Evolutionary conservation across 2,329 filamentous ascomycete genomes (phyloP).

Genomic region (Tricladium varicosporioides): DNA sequence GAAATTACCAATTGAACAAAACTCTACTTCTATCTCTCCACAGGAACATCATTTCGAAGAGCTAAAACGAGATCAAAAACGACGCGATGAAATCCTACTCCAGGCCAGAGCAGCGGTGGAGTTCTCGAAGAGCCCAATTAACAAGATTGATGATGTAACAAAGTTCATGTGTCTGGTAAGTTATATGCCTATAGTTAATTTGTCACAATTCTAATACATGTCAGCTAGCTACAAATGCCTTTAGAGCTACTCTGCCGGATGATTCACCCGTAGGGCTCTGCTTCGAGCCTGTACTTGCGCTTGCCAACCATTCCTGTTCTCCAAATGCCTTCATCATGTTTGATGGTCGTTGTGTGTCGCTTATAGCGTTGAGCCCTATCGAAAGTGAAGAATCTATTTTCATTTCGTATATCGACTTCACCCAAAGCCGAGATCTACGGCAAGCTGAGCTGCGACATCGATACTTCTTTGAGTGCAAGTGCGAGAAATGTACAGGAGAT

Average conservation of each 20-base stretch:
- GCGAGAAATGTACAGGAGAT: conserved; percentile 22
- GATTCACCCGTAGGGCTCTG: conserved; percentile 53
- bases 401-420: conserved; percentile 60
- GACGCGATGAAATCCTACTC: conserved; percentile 43
- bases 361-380: conserved; percentile 51
- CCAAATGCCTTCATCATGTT: conserved; percentile 60
- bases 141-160: conserved; percentile 40
- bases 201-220: not conserved
- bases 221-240: conserved; percentile 61
- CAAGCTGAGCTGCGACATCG: conserved; percentile 17
- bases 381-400: conserved; percentile 53
- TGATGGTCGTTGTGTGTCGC: conserved; percentile 46
- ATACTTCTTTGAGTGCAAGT: conserved; percentile 30
- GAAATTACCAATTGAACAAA: conserved; percentile 28
- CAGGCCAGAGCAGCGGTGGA: conserved; percentile 50
- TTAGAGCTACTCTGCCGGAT: conserved; percentile 54
- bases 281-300: conserved; percentile 47
- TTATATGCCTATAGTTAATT: conserved; percentile 1
- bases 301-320: conserved; percentile 61
- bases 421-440: conserved; percentile 8
- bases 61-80: conserved; percentile 37
- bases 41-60: conserved; percentile 47
- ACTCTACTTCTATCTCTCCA: conserved; percentile 33
- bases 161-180: conserved; percentile 54
- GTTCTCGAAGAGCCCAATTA: conserved; percentile 41